phyloP scores from a whole-genome alignment of 805 yeast genomes.

The Wickerhamia fluorescens region DNA sequence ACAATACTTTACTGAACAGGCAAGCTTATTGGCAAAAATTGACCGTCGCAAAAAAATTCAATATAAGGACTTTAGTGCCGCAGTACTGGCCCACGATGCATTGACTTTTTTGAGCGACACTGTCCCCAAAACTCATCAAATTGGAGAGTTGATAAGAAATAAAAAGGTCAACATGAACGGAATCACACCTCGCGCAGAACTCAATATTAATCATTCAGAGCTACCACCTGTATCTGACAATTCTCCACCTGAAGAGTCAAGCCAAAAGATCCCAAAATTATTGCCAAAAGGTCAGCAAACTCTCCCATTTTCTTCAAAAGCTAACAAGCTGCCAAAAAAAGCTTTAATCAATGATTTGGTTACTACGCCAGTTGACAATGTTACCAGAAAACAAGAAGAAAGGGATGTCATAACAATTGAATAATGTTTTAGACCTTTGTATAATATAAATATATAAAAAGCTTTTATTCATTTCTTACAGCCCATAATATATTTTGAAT shows the following conservation, averaged over 20 bases:
- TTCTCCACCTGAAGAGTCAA: no score
- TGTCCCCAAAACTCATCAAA: constrained; percentile 54
- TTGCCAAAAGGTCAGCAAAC: constrained; percentile 34
- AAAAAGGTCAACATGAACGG: constrained; percentile 27
- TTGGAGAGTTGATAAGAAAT: constrained; percentile 41
- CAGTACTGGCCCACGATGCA: constrained; percentile 52
- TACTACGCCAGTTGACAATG: constrained; percentile 13
- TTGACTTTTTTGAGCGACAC: constrained; percentile 58
- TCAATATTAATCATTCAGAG: no score
- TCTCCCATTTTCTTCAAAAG: constrained; percentile 16
- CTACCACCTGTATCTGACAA: no score
- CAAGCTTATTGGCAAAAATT: constrained; percentile 54
- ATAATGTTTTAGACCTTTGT: constrained; percentile 1
- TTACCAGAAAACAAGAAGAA: no score
- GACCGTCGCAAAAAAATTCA: constrained; percentile 63
- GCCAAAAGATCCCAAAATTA: background rate
- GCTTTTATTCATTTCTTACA: constrained; percentile 5
- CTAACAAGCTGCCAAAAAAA: constrained; percentile 14
- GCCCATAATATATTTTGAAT: constrained; percentile 26
- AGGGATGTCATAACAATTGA: no score
- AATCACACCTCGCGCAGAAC: no score
- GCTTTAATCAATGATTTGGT: constrained; percentile 31
- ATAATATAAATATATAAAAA: constrained; percentile 1
- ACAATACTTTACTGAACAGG: constrained; percentile 65
- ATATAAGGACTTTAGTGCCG: constrained; percentile 63